Evolutionary conservation across 352 stramenopile species (phyloP).

Genomic region (Globisporangium barbulae): DNA sequence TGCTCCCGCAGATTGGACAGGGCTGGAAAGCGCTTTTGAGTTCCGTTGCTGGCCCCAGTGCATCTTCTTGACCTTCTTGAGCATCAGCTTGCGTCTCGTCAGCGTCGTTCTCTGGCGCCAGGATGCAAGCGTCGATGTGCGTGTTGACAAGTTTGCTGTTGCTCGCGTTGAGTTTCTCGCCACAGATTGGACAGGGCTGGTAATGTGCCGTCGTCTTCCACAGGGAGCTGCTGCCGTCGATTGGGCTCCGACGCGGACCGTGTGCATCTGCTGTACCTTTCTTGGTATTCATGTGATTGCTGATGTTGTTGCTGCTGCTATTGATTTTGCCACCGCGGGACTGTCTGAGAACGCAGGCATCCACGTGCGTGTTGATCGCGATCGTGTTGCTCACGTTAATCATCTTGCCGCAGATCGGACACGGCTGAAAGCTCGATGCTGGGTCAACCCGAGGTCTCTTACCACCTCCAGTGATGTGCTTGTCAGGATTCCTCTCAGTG

Average conservation of each 20-base stretch:
- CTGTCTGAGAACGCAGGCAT: conserved; percentile 34
- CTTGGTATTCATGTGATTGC: neutral
- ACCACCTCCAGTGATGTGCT: neutral
- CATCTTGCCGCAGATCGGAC: conserved; percentile 53
- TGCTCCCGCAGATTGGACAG: conserved; percentile 22
- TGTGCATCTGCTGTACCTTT: neutral
- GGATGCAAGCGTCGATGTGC: conserved; percentile 58
- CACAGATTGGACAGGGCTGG: conserved; percentile 58
- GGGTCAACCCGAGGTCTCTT: neutral
- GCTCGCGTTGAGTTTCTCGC: conserved; percentile 37
- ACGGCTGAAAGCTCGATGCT: conserved; percentile 29
- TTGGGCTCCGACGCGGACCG: neutral
- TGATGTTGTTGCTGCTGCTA: neutral
- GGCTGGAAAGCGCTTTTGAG: conserved; percentile 1
- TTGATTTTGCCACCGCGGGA: neutral
- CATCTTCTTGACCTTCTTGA: neutral
- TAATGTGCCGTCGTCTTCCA: neutral
- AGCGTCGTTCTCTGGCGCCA: neutral
- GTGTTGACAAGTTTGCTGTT: conserved; percentile 53
- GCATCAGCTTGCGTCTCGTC: neutral
- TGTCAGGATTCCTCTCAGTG: neutral
- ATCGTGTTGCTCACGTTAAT: conserved; percentile 50
- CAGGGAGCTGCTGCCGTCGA: neutral
- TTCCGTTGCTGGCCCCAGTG: neutral
- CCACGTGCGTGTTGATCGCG: conserved; percentile 65